Evolutionary conservation across 2,329 filamentous ascomycete species (phyloP).

Genomic region (Zopfia rhizophila): DNA sequence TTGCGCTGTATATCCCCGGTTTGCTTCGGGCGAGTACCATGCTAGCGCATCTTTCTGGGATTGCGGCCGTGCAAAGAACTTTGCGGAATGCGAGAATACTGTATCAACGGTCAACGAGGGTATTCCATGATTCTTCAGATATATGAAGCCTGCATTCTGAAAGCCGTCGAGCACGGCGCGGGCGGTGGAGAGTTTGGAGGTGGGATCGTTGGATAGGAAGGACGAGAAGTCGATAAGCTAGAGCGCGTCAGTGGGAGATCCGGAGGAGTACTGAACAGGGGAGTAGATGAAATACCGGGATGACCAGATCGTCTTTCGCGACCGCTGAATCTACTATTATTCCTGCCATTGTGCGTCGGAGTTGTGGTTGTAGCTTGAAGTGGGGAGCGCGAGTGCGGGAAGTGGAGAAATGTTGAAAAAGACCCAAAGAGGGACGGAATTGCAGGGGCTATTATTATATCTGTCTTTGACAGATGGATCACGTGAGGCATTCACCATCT

Average conservation of each 20-base stretch:
- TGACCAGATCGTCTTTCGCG: constrained; percentile 51
- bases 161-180: constrained; percentile 81
- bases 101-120: constrained; percentile 65
- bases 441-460: too few relatives aligned
- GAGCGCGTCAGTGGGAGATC: constrained; percentile 1
- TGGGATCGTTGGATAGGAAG: constrained; percentile 72
- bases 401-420: too few relatives aligned
- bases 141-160: constrained; percentile 87
- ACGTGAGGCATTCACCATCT: not conserved
- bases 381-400: too few relatives aligned
- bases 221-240: constrained; percentile 82
- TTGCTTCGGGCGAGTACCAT: constrained; percentile 59
- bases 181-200: constrained; percentile 72
- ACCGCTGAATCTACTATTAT: constrained; percentile 47
- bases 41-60: constrained; percentile 51
- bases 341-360: constrained; percentile 25
- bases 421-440: too few relatives aligned
- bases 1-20: constrained; percentile 59
- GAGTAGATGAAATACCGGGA: constrained; percentile 41
- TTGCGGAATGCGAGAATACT: constrained; percentile 65
- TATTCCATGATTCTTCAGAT: constrained; percentile 83
- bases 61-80: constrained; percentile 52
- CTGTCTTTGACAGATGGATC: too few relatives aligned
- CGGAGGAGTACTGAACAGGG: not conserved
- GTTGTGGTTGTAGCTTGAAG: not conserved